phyloP scores from a whole-genome alignment of 192 early-diverging fungal species.

The Borealophlyctis nickersoniae region DNA sequence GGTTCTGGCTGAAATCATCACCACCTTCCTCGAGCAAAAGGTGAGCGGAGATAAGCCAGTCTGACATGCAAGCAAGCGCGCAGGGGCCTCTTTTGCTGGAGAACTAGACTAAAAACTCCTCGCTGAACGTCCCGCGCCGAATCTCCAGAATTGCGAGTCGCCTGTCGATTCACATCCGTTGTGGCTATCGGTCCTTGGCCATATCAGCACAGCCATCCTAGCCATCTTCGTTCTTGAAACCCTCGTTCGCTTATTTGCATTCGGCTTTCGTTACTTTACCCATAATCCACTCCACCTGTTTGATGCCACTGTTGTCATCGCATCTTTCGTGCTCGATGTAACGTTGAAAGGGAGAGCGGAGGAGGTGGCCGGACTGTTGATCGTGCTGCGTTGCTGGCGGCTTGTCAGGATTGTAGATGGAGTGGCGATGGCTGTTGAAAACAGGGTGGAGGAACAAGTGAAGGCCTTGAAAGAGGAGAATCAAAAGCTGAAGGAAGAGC shows the following conservation, averaged over 20 bases:
- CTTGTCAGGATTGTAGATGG: conserved; percentile 32
- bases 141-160: too few relatives aligned
- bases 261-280: conserved; percentile 25
- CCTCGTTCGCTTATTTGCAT: conserved; percentile 19
- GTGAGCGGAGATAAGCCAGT: background rate
- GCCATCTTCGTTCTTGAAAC: conserved; percentile 23
- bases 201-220: conserved; percentile 23
- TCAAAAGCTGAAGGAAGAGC: conserved; percentile 10
- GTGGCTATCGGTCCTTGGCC: conserved; percentile 10
- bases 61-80: background rate
- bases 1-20: conserved; percentile 31
- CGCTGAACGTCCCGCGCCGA: too few relatives aligned
- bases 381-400: conserved; percentile 31
- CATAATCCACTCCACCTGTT: conserved; percentile 23
- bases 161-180: conserved; percentile 3
- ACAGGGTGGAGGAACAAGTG: conserved; percentile 13
- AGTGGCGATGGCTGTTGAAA: conserved; percentile 23
- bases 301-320: conserved; percentile 30
- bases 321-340: conserved; percentile 28
- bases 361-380: conserved; percentile 27
- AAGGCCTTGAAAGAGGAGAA: conserved; percentile 6
- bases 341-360: conserved; percentile 14
- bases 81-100: too few relatives aligned
- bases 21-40: conserved; percentile 20
- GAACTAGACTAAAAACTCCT: background rate